Conservation (phyloP, 73 alveolate species). For the Breviolum minutum region DNA sequence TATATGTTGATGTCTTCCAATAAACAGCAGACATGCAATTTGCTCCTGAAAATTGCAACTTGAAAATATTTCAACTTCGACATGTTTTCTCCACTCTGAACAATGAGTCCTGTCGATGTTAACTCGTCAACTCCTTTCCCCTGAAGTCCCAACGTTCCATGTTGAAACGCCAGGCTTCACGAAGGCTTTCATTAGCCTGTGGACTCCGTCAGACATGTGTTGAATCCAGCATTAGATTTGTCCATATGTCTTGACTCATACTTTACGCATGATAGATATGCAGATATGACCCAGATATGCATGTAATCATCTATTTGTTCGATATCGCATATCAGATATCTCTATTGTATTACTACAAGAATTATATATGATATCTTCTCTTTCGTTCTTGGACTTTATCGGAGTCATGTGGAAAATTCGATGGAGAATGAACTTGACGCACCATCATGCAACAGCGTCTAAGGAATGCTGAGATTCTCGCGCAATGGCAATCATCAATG, state of each 20-base stretch:
- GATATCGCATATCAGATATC: background rate
- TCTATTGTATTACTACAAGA: background rate
- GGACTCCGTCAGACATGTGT: background rate
- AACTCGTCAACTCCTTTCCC: background rate
- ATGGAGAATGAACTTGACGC: background rate
- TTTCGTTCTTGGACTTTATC: background rate
- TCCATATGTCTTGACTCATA: background rate
- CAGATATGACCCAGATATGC: background rate
- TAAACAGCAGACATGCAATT: no score
- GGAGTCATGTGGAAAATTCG: no score
- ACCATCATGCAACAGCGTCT: background rate
- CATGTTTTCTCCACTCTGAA: no score
- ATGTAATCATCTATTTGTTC: no score
- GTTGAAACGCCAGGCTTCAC: constrained; percentile 82
- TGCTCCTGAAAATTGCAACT: no score
- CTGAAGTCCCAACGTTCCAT: constrained; percentile 29
- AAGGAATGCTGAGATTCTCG: background rate
- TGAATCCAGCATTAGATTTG: background rate
- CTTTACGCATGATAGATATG: background rate
- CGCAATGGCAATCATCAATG: constrained; percentile 74
- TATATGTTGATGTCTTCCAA: no score
- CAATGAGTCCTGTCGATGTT: no score
- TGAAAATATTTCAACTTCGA: no score
- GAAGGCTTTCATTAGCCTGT: constrained; percentile 46
- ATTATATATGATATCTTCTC: background rate